phyloP scores from a whole-genome alignment of 805 yeast species.

The Priceomyces carsonii region DNA sequence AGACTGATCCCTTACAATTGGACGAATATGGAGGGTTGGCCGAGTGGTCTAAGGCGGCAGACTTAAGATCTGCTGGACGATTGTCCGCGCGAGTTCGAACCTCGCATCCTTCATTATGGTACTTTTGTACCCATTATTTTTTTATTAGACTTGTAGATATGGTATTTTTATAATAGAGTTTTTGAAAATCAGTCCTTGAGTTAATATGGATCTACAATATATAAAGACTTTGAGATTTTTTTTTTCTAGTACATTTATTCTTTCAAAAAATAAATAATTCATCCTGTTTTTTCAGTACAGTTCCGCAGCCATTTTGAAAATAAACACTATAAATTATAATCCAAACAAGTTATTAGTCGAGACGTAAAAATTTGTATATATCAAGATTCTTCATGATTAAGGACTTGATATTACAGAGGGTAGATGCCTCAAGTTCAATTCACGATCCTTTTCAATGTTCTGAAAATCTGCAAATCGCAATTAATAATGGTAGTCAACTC shows the following conservation, averaged over 20 bases:
- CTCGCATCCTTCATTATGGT: constrained; percentile 50
- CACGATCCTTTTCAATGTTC: constrained; percentile 36
- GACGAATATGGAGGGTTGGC: constrained; percentile 44
- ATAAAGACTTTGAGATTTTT: too few species aligned
- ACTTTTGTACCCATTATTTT: constrained; percentile 11
- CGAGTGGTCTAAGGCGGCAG: constrained; percentile 56
- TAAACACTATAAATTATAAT: constrained; percentile 1
- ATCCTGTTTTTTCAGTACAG: background rate
- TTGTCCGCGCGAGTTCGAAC: constrained; percentile 56
- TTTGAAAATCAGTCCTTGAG: too few species aligned
- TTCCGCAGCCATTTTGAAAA: constrained; percentile 3
- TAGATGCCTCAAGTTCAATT: constrained; percentile 13
- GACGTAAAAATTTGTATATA: too few species aligned
- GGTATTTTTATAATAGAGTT: too few species aligned
- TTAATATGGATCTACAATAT: too few species aligned
- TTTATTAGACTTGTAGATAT: too few species aligned
- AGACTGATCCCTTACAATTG: too few species aligned
- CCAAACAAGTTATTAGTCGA: background rate
- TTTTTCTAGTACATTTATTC: background rate
- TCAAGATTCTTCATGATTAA: too few species aligned
- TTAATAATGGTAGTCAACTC: constrained; percentile 33
- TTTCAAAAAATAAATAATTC: background rate
- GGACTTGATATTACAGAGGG: constrained; percentile 13
- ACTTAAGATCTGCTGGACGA: constrained; percentile 51
- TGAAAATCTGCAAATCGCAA: constrained; percentile 34